Evolutionary conservation across 495 filamentous ascomycete species (phyloP).

Genomic region (Tirmania nivea): DNA sequence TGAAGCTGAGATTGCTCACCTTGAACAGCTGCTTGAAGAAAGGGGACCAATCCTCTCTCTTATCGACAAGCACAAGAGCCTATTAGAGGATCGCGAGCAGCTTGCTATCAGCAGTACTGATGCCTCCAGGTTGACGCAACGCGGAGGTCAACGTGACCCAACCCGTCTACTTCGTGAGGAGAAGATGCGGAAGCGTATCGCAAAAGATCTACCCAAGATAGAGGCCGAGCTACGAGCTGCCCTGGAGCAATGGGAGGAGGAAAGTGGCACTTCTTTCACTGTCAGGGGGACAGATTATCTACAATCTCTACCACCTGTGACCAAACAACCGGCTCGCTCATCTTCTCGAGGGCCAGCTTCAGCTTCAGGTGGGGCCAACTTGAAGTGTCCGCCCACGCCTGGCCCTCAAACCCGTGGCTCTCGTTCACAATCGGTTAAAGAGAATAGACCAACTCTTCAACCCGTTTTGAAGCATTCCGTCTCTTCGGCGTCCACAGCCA

Average conservation of each 20-base stretch:
- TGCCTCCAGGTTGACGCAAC: slow-evolving; percentile 73
- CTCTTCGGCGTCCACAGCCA: neutral
- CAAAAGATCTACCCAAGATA: slow-evolving; percentile 86
- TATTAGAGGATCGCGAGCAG: slow-evolving; percentile 73
- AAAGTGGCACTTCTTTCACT: slow-evolving; percentile 77
- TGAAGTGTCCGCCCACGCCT: neutral
- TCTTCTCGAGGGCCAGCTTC: neutral
- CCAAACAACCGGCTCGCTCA: neutral
- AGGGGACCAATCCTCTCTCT: slow-evolving; percentile 62
- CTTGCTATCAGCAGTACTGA: slow-evolving; percentile 76
- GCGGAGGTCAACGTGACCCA: slow-evolving; percentile 71
- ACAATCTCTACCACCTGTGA: slow-evolving; percentile 22
- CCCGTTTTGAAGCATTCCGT: neutral
- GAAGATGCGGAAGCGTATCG: slow-evolving; percentile 91
- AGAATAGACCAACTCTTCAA: neutral
- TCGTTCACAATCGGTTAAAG: neutral
- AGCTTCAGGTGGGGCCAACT: neutral
- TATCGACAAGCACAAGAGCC: slow-evolving; percentile 60
- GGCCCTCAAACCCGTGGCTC: neutral
- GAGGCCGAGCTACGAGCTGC: slow-evolving; percentile 57
- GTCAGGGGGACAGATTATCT: slow-evolving; percentile 82
- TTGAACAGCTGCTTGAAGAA: slow-evolving; percentile 70
- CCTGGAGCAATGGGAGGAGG: slow-evolving; percentile 78
- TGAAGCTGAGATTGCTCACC: slow-evolving; percentile 63
- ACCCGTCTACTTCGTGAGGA: slow-evolving; percentile 88